Percentiles rank a stretch among this genome's conserved stretches.
phyloP scores from a whole-genome alignment of 768 basidiomycete species.

The Roridomyces roridus region DNA sequence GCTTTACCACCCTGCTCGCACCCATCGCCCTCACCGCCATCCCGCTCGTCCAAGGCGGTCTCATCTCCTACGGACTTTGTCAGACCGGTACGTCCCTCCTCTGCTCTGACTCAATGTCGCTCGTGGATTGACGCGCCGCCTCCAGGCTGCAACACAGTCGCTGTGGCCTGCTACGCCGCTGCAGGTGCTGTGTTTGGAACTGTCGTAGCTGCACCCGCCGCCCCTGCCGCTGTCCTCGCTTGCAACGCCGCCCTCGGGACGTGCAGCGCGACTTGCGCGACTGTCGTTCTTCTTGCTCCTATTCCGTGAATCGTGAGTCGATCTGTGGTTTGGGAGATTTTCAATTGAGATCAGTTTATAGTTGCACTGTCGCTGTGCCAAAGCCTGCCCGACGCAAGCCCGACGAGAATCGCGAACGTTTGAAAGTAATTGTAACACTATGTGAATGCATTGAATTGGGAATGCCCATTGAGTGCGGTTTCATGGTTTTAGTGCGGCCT shows the following conservation, averaged over 20 bases:
- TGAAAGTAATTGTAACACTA: no score
- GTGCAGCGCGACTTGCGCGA: slow-evolving; percentile 48
- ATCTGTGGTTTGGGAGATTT: no score
- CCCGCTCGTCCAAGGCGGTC: slow-evolving; percentile 32
- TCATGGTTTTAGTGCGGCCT: no score
- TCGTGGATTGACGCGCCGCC: background rate
- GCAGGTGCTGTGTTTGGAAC: slow-evolving; percentile 48
- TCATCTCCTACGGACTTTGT: slow-evolving; percentile 46
- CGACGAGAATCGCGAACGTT: no score
- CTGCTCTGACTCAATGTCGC: background rate
- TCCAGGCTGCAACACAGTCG: slow-evolving; percentile 42
- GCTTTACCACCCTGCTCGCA: slow-evolving; percentile 1
- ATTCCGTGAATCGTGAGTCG: slow-evolving; percentile 37
- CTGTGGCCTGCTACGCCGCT: slow-evolving; percentile 48
- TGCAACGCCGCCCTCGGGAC: slow-evolving; percentile 50
- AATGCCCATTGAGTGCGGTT: no score
- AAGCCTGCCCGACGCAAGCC: no score
- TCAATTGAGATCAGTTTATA: no score
- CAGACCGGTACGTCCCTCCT: slow-evolving; percentile 42
- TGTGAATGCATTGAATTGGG: no score
- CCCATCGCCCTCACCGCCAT: background rate
- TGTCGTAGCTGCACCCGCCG: slow-evolving; percentile 40
- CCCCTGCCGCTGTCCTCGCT: slow-evolving; percentile 40
- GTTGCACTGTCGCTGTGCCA: no score
- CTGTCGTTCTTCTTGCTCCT: slow-evolving; percentile 41